Percentiles rank a stretch among this genome's conserved stretches.
Conservation (phyloP, 768 basidiomycete species). For the Exidia glandulosa region DNA sequence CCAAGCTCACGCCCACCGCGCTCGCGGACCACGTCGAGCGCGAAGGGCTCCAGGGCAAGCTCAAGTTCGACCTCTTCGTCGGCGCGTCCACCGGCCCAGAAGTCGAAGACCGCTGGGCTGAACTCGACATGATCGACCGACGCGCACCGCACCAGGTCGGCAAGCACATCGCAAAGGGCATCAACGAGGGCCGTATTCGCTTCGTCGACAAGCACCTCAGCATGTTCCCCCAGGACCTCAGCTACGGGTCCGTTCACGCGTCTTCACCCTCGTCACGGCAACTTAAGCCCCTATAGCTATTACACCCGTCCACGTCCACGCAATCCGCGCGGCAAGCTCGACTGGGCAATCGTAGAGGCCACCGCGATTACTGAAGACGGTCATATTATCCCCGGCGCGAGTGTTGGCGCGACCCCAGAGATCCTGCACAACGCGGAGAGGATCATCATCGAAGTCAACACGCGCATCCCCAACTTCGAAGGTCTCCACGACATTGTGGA, state of each 20-base stretch:
- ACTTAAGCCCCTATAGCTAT: conserved; percentile 12
- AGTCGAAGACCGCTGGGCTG: conserved; percentile 11
- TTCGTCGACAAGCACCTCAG: conserved; percentile 16
- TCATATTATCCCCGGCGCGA: conserved; percentile 13
- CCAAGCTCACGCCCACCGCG: conserved; percentile 8
- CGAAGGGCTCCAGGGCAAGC: conserved; percentile 14
- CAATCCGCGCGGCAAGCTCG: conserved; percentile 13
- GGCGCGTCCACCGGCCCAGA: conserved; percentile 9
- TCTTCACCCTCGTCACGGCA: too few relatives aligned
- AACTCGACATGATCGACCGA: conserved; percentile 10
- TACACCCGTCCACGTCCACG: conserved; percentile 10
- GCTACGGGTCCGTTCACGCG: too few relatives aligned
- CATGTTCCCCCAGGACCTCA: conserved; percentile 11
- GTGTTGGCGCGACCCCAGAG: conserved; percentile 19
- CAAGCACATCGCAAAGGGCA: conserved; percentile 15
- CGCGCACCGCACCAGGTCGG: conserved; percentile 18
- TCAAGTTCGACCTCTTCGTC: conserved; percentile 14
- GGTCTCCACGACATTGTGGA: conserved; percentile 19
- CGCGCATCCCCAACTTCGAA: conserved; percentile 14
- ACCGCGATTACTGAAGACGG: conserved; percentile 16
- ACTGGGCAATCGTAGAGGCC: conserved; percentile 18
- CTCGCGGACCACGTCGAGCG: conserved; percentile 16
- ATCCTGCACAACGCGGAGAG: conserved; percentile 15
- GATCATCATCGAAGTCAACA: conserved; percentile 21
- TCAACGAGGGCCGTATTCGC: conserved; percentile 14